Evolutionary conservation across 768 basidiomycete species (phyloP), one percentile per base, ranked within the genome.

Genomic region (Pisolithus sp.): DNA sequence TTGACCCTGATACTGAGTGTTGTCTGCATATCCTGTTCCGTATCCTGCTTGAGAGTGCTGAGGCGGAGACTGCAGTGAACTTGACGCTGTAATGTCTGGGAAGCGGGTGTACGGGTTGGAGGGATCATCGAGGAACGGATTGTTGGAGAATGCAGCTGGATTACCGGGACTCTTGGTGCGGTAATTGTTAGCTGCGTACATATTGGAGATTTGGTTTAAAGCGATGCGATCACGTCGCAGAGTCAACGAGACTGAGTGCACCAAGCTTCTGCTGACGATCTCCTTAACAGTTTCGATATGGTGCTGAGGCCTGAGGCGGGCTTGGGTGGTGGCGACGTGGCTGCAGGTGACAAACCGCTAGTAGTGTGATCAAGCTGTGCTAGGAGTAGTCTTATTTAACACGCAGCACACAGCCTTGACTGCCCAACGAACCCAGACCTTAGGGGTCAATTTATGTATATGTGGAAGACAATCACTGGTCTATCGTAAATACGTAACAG

Each of bases 401-500:
- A 31, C 9, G 8, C 8, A 31, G 30, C 12, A 12, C 30, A 31
- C 30, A 31, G 30, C 30, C 8, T 31, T 12, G 26, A 26, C 26
- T 26, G 26, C 30, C 8, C 10, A 3, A 2, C 12, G 5, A 5
- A 4, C 34, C 3, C 4, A 34, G 13, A 13, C 4, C 13, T 13
- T 21, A 21, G 41, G 20, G 41, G 41, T 34, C 34, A 20, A 24
- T 21, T 5, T 1, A 42, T 20, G 28, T 31, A 42, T 20, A 28
- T 31, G 46, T 41, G 48, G 44, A 26, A 21, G 15, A 42, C 37
- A 43, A 57, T 31, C 30, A 17, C n/a, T 51, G 53, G 17, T 57
- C 85, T 0, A 86, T 88, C 3, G 82, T 80, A 60, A 82, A 98
- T 31, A 96, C 90, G 46, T 90, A 74, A 63, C 90, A 93, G 0